These are phyloP conservation scores for Hansenula sp. DNA, from an alignment of 1,139 yeast genomes.

Conservation along the genomic window DNA sequence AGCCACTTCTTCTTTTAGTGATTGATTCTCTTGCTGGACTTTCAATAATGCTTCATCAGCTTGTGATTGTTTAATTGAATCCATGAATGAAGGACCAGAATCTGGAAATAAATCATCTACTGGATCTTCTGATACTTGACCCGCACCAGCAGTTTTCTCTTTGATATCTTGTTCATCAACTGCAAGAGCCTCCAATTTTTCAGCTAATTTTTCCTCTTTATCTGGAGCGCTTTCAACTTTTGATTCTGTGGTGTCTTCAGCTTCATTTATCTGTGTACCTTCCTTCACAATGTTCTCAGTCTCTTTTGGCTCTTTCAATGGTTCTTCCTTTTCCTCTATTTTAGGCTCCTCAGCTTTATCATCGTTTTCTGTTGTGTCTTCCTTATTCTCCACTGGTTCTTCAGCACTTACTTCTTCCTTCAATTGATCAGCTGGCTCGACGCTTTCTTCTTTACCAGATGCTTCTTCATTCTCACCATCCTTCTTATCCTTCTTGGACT, in stretches of 20 bases:
- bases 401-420: constrained; percentile 3
- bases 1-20: constrained; percentile 20
- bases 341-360: background rate
- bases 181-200: constrained; percentile 1
- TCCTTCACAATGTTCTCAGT: no score
- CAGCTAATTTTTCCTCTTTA: background rate
- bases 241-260: constrained; percentile 3
- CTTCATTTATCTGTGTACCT: no score
- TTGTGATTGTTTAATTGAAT: constrained; percentile 25
- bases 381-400: constrained; percentile 2
- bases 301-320: constrained; percentile 1
- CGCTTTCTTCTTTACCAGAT: constrained; percentile 13
- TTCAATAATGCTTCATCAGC: constrained; percentile 23
- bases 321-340: background rate
- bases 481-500: constrained; percentile 26
- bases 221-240: background rate
- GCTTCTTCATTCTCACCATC: constrained; percentile 16
- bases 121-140: background rate
- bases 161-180: background rate
- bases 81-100: constrained; percentile 23
- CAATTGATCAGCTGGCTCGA: constrained; percentile 23
- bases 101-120: constrained; percentile 15
- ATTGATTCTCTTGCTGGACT: constrained; percentile 24
- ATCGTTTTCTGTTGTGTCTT: constrained; percentile 7
- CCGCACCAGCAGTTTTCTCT: constrained; percentile 2